Evolutionary conservation across 257 asterid genomes (phyloP).

Genomic region (Cinchona pubescens): DNA sequence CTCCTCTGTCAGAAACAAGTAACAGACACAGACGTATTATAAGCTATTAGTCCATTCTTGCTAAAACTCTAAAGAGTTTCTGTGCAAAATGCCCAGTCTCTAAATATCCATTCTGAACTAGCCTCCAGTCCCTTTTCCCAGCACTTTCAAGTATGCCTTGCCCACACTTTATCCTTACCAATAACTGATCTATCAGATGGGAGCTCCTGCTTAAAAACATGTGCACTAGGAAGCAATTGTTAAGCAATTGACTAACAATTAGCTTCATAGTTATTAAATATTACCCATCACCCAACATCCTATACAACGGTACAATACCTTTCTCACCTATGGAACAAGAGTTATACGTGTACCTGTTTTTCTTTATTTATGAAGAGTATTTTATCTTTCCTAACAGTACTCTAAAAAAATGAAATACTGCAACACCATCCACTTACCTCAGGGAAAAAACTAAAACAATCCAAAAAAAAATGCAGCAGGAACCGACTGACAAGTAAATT

Average conservation of each 20-base stretch:
- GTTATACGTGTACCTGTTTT: no score
- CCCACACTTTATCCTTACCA: not conserved
- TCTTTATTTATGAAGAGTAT: not conserved
- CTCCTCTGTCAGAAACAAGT: not conserved
- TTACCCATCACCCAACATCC: not conserved
- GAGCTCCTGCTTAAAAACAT: not conserved
- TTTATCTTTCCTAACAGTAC: not conserved
- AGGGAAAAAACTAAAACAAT: not conserved
- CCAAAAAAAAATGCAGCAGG: not conserved
- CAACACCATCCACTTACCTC: not conserved
- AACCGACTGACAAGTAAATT: not conserved
- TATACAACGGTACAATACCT: not conserved
- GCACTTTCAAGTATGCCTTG: no score
- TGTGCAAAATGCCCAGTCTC: not conserved
- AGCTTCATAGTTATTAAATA: not conserved
- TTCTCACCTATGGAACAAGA: not conserved
- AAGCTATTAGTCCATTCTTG: not conserved
- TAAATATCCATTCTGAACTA: not conserved
- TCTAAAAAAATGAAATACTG: not conserved
- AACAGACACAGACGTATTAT: not conserved
- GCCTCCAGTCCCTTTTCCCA: conserved; percentile 1
- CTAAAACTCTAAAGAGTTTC: not conserved
- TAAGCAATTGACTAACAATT: no score
- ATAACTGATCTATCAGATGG: not conserved
- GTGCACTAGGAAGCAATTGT: not conserved